A percentile compares a stretch with the other conserved stretches of the same genome.
phyloP scores from a whole-genome alignment of 2,329 filamentous ascomycete genomes.

The Orbilia quercus region DNA sequence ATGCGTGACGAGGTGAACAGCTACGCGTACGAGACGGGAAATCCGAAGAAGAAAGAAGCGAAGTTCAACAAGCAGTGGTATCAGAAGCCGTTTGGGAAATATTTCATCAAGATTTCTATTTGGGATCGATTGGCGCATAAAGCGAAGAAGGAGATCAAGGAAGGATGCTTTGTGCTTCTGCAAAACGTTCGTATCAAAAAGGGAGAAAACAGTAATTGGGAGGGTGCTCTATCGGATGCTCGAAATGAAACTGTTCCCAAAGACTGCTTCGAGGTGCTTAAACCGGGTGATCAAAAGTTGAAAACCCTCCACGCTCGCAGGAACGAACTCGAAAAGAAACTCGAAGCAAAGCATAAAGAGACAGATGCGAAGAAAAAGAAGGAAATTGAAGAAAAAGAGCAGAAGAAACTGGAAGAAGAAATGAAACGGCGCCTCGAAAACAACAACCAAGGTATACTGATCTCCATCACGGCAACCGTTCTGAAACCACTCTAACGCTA shows the following conservation, averaged over 20 bases:
- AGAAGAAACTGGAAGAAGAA: slow-evolving; percentile 34
- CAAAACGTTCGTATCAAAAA: slow-evolving; percentile 39
- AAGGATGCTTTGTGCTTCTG: slow-evolving; percentile 19
- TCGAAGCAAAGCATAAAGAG: slow-evolving; percentile 16
- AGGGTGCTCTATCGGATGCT: slow-evolving; percentile 19
- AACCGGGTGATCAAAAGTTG: slow-evolving; percentile 5
- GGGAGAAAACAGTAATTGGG: slow-evolving; percentile 16
- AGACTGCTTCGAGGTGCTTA: slow-evolving; percentile 26
- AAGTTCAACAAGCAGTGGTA: slow-evolving; percentile 25
- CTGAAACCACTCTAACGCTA: neutral
- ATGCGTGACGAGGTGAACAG: slow-evolving; percentile 18
- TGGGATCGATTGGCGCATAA: slow-evolving; percentile 32
- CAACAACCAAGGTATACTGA: slow-evolving; percentile 28
- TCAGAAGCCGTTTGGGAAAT: slow-evolving; percentile 34
- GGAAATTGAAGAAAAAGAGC: slow-evolving; percentile 8
- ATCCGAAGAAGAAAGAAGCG: neutral
- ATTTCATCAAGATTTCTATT: slow-evolving; percentile 16
- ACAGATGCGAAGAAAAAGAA: slow-evolving; percentile 6
- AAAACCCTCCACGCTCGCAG: slow-evolving; percentile 28
- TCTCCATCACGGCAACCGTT: neutral
- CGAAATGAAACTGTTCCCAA: neutral
- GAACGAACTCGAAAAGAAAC: slow-evolving; percentile 20
- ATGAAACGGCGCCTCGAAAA: slow-evolving; percentile 31
- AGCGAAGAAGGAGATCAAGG: slow-evolving; percentile 20
- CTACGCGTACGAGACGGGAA: slow-evolving; percentile 27